Evolutionary conservation across 192 early-diverging fungal genomes (phyloP), one percentile per base, ranked within the genome.

Genomic region (Polychytrium aggregatum): DNA sequence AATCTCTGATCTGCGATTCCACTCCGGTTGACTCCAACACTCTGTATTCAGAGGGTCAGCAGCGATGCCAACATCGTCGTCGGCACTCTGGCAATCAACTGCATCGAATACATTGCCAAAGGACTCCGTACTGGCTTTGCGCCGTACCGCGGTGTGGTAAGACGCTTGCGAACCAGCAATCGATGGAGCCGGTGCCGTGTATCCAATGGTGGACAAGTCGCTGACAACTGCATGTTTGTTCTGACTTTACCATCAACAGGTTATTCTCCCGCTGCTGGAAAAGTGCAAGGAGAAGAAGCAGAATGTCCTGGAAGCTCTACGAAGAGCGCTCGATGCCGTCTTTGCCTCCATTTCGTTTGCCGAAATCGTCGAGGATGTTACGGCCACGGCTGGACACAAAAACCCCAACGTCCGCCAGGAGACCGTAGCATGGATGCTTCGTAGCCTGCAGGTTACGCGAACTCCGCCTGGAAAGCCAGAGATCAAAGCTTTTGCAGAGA

Each of bases 271-370:
- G 10, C 60, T 94, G 21, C 67, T 98, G 28, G 97, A 97, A 67
- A 87, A 86, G 54, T 71, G 90, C 10, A 99, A 99, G 59, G 97
- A 99, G 61, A 86, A 91, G 48, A 99, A 98, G 57, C 70, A 80
- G 36, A 76, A 76, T 1, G 90, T 96, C 9, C 56, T 95, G 3
- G 92, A 98, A 24, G 82, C 89, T 6, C 59, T 97, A 1, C 55
- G 82, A 8, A 62, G 62, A 14, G 86, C 87, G 1, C 57, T 89
- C n/a, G 89, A 94, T 53, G 89, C 88, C 6, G 83, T 88, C 6
- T 92, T 85, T 57, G 62, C 67, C 16, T 70, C 82, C 3, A 73
- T 84, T 20, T 25, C 72, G 16, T 59, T 90, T 24, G 40, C 70
- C 4, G 85, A 87, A n/a, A 58, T 97, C 1, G 48, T 82, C 11